A percentile compares a stretch with the other conserved stretches of the same genome.
Evolutionary conservation across 371 early-diverging fungal genomes (phyloP).

Genomic region (Mortierella sp.): DNA sequence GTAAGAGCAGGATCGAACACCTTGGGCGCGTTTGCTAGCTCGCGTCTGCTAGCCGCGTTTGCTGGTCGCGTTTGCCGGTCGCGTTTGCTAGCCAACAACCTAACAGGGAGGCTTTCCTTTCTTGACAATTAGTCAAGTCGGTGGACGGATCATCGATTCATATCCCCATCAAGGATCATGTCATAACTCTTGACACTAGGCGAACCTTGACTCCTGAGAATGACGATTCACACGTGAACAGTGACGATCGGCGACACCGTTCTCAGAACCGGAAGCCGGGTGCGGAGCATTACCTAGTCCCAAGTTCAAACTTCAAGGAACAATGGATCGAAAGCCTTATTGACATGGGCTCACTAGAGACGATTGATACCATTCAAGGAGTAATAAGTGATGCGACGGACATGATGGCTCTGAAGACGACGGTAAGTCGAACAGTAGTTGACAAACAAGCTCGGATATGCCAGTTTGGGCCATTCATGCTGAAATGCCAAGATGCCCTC

Average conservation of each 20-base stretch:
- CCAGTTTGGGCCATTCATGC: not conserved
- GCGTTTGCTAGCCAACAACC: no score
- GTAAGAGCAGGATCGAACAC: conserved; percentile 23
- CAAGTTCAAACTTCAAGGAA: not conserved
- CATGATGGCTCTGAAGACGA: conserved; percentile 34
- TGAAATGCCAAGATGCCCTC: not conserved
- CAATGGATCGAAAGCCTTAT: conserved; percentile 16
- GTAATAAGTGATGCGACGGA: conserved; percentile 23
- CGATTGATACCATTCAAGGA: conserved; percentile 27
- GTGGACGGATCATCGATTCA: conserved; percentile 30
- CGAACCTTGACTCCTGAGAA: not conserved
- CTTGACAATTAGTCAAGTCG: conserved; percentile 22
- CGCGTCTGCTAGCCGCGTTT: no score
- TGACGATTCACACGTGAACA: not conserved
- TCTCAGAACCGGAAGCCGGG: not conserved
- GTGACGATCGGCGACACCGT: not conserved
- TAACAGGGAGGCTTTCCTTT: no score
- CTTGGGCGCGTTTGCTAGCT: no score
- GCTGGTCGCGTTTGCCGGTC: no score
- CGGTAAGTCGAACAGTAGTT: conserved; percentile 9
- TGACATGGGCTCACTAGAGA: conserved; percentile 11
- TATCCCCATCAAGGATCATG: conserved; percentile 21
- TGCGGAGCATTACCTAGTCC: not conserved
- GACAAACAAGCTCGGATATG: no score
- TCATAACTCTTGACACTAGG: conserved; percentile 23